Evolutionary conservation across 2,329 filamentous ascomycete genomes (phyloP), one percentile per base, ranked within the genome.

Genomic region (Botrytis pseudocinerea): DNA sequence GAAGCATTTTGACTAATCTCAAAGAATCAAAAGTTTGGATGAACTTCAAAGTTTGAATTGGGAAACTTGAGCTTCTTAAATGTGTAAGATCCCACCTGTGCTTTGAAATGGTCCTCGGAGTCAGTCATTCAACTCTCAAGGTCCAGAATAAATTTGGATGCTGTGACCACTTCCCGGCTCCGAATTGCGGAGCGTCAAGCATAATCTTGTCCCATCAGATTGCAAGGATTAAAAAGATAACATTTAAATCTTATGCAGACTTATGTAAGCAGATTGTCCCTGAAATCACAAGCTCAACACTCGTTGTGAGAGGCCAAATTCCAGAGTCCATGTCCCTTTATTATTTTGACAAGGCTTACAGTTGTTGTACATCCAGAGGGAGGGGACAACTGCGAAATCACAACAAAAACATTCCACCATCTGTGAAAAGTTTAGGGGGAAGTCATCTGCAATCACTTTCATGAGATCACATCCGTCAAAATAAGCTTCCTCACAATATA

Each of bases 1-100:
- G 84, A 75, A 87, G 82, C 86, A 87, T 87, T 63, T 69, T 77
- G 66, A 60, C 22, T 25, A n/a, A n/a, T 74, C 74, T 76, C 73
- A 38, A 44, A 42, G 44, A 9, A 38, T 22, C 59, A 44, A 70
- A 7, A 60, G 66, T 51, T 54, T 44, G 38, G 32, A 57, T 48
- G 42, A n/a, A 48, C n/a, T 28, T 66, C n/a, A 4, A 42, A n/a
- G 12, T 66, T 9, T 57, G 25, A 25, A 25, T 20, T 57, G 32
- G 46, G n/a, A 54, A 20, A 44, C 4, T 18, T 16, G n/a, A 25
- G 46, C n/a, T 46, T 18, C 9, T 71, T 71, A 57, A 18, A 65
- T 59, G 44, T 18, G n/a, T 57, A 66, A 65, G 44, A 44, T 64
- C 32, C 16, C 59, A 65, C 69, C 35, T 51, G 32, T 70, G 57